phyloP scores from a whole-genome alignment of 371 early-diverging fungal species.

The Mortierella sp. region DNA sequence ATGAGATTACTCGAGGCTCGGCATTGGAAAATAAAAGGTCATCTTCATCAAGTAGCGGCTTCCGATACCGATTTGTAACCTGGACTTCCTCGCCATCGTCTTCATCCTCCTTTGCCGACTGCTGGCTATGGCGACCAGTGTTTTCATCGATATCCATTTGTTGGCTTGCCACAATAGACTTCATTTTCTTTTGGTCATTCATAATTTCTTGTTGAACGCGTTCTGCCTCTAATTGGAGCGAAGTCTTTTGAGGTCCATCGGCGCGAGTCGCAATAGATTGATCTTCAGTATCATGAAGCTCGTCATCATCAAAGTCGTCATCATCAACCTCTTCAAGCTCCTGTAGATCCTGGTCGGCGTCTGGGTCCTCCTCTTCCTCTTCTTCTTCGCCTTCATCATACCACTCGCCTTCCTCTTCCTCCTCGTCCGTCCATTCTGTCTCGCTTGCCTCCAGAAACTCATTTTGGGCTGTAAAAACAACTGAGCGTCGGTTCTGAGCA shows the following conservation, averaged over 20 bases:
- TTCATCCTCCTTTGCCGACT: constrained; percentile 6
- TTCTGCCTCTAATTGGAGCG: constrained; percentile 43
- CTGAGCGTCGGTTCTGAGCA: constrained; percentile 38
- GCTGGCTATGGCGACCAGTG: constrained; percentile 10
- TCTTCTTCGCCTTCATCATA: constrained; percentile 61
- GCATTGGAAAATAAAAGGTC: constrained; percentile 29
- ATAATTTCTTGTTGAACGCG: constrained; percentile 46
- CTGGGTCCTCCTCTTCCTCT: constrained; percentile 31
- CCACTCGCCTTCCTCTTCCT: constrained; percentile 46
- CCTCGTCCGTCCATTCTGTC: constrained; percentile 60
- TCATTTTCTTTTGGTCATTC: constrained; percentile 30
- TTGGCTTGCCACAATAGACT: background rate
- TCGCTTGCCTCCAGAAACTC: constrained; percentile 53
- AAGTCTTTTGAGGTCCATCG: constrained; percentile 8
- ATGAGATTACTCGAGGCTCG: constrained; percentile 48
- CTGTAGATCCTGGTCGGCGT: constrained; percentile 40
- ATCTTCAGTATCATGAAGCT: background rate
- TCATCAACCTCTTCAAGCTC: constrained; percentile 32
- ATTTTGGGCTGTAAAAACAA: constrained; percentile 47
- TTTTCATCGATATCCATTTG: constrained; percentile 1
- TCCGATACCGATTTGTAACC: constrained; percentile 41
- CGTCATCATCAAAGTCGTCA: constrained; percentile 25
- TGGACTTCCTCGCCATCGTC: constrained; percentile 36
- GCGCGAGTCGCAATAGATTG: background rate
- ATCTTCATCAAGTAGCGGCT: constrained; percentile 46